Conservation (phyloP, 108 stramenopile species). For the Skeletonema marinoi region DNA sequence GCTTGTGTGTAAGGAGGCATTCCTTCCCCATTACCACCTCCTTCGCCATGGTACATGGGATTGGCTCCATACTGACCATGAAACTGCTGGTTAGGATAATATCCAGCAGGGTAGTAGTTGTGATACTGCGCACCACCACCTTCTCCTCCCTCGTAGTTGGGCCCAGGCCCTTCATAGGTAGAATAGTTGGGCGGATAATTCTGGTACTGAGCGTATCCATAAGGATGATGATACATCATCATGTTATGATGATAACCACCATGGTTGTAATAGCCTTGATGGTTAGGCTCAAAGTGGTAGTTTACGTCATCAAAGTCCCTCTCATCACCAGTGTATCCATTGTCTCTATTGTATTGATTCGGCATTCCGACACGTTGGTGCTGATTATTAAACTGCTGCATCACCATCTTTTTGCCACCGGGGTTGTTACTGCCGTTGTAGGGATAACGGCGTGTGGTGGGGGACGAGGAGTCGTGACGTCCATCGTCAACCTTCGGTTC, state of each 20-base stretch:
- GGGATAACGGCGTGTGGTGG: background rate
- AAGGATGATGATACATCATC: constrained; percentile 3
- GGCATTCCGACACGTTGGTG: background rate
- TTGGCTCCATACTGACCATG: background rate
- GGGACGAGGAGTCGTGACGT: background rate
- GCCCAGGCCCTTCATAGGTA: background rate
- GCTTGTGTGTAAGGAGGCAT: background rate
- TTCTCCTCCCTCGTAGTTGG: background rate
- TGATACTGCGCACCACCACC: background rate
- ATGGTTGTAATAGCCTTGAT: background rate
- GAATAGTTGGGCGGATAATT: background rate
- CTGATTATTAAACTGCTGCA: background rate
- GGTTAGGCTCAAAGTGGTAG: background rate
- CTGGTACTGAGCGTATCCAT: constrained; percentile 1
- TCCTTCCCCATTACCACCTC: background rate
- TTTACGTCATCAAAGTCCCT: background rate
- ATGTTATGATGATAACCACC: background rate
- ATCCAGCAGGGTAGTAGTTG: background rate
- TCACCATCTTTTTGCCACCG: background rate
- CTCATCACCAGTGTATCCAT: background rate
- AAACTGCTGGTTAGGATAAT: background rate
- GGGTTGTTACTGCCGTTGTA: background rate
- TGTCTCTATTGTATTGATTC: background rate
- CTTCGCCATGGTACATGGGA: background rate
- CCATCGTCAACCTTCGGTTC: constrained; percentile 46